Evolutionary conservation across 2,329 filamentous ascomycete genomes (phyloP).

Genomic region (Calonectria crousiana): DNA sequence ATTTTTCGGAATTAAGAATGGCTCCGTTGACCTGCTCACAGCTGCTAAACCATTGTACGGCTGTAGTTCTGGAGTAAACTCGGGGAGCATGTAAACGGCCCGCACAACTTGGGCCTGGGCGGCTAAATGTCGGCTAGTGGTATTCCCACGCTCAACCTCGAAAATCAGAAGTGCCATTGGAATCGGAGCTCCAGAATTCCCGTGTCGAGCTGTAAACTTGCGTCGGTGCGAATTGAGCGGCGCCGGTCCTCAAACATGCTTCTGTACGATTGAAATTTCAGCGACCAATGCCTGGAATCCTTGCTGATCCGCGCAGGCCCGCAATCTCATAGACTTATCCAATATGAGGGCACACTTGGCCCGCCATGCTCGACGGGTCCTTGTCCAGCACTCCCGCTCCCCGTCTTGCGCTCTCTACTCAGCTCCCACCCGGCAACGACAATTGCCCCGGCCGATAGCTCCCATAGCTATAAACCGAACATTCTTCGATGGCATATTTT

Average conservation of each 20-base stretch:
- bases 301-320: conserved; percentile 34
- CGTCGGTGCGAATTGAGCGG: conserved; percentile 26
- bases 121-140: conserved; percentile 40
- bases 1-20: background rate
- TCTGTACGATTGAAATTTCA: conserved; percentile 28
- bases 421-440: conserved; percentile 44
- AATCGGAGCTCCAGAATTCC: conserved; percentile 35
- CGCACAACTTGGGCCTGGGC: background rate
- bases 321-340: conserved; percentile 44
- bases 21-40: background rate
- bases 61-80: background rate
- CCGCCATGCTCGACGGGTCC: conserved; percentile 58
- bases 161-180: conserved; percentile 41
- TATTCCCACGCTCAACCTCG: conserved; percentile 34
- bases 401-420: conserved; percentile 51
- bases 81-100: background rate
- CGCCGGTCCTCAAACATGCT: conserved; percentile 42
- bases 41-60: background rate
- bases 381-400: conserved; percentile 49
- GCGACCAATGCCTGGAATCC: background rate
- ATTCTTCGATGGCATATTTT: conserved; percentile 72
- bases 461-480: conserved; percentile 50
- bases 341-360: conserved; percentile 60
- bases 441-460: conserved; percentile 38
- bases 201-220: conserved; percentile 26